phyloP scores from a whole-genome alignment of 2,329 filamentous ascomycete genomes.

The Ophiostoma himal-ulmi region DNA sequence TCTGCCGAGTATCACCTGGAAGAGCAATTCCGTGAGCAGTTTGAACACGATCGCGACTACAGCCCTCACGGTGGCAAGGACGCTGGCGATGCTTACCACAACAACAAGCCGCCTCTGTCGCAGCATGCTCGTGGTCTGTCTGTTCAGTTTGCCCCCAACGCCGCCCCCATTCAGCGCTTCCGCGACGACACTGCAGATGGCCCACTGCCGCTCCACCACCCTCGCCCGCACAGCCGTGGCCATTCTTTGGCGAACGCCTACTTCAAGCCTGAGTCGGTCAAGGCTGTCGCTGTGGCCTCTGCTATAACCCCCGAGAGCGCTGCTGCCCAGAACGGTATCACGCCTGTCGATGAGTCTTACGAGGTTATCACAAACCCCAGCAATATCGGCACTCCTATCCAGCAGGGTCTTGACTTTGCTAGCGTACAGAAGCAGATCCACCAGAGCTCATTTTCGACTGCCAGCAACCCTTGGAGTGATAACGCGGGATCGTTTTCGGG shows the following conservation, averaged over 20 bases:
- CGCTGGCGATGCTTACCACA: slow-evolving; percentile 27
- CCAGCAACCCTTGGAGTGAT: slow-evolving; percentile 60
- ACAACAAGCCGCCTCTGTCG: slow-evolving; percentile 25
- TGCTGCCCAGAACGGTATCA: not conserved
- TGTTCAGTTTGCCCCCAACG: slow-evolving; percentile 38
- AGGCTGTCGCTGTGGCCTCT: slow-evolving; percentile 31
- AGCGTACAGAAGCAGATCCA: slow-evolving; percentile 49
- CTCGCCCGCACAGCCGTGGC: slow-evolving; percentile 65
- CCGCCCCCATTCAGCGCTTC: slow-evolving; percentile 44
- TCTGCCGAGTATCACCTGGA: slow-evolving; percentile 81
- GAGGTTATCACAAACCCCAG: slow-evolving; percentile 71
- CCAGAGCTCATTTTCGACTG: slow-evolving; percentile 49
- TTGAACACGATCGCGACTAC: slow-evolving; percentile 68
- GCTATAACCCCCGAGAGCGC: slow-evolving; percentile 31
- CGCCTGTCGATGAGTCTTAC: slow-evolving; percentile 46
- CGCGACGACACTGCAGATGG: slow-evolving; percentile 49
- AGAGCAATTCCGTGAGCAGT: slow-evolving; percentile 69
- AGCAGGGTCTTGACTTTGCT: slow-evolving; percentile 44
- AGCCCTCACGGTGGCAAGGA: slow-evolving; percentile 53
- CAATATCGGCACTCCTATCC: slow-evolving; percentile 60
- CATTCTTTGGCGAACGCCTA: slow-evolving; percentile 66
- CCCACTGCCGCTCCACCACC: slow-evolving; percentile 58
- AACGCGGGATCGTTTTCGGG: slow-evolving; percentile 37
- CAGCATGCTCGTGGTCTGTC: slow-evolving; percentile 42
- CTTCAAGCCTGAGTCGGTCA: slow-evolving; percentile 50